These are phyloP conservation scores for Mercurialis annua DNA, from an alignment of 345 rosid species.

Conservation along the genomic window DNA sequence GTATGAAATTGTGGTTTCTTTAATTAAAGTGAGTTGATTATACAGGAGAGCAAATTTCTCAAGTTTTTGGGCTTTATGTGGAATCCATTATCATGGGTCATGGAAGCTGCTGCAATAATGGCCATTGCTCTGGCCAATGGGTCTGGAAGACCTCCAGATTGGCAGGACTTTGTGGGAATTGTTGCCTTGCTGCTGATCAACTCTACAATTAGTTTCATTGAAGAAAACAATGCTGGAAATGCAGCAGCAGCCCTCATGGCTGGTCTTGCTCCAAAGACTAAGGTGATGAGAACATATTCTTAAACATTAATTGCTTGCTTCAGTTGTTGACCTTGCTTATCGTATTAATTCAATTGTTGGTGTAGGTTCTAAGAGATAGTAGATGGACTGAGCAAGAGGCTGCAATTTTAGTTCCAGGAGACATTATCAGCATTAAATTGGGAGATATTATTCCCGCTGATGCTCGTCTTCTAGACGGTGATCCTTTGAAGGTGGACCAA, in stretches of 20 bases:
- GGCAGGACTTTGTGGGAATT: constrained; percentile 94
- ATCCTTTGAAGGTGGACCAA: constrained; percentile 87
- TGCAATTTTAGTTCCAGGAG: constrained; percentile 86
- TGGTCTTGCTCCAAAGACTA: constrained; percentile 84
- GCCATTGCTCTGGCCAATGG: constrained; percentile 85
- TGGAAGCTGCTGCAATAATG: constrained; percentile 92
- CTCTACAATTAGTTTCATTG: constrained; percentile 92
- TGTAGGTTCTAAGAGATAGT: constrained; percentile 76
- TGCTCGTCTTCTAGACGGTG: constrained; percentile 94
- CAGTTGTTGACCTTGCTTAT: not conserved
- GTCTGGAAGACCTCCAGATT: constrained; percentile 73
- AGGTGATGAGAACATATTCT: constrained; percentile 39
- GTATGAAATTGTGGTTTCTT: not conserved
- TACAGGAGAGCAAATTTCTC: constrained; percentile 77
- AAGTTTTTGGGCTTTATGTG: constrained; percentile 97
- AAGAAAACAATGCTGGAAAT: constrained; percentile 90
- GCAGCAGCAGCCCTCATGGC: constrained; percentile 99
- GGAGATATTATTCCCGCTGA: constrained; percentile 94
- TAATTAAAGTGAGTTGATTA: constrained; percentile 3
- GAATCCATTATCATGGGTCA: constrained; percentile 98
- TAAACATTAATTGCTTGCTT: not conserved
- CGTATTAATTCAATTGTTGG: not conserved
- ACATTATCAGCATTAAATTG: constrained; percentile 72
- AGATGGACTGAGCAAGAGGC: constrained; percentile 92
- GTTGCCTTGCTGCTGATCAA: constrained; percentile 63